Base-by-base conservation (phyloP, 352 stramenopile species). In the Phytopythium litorale region DNA sequence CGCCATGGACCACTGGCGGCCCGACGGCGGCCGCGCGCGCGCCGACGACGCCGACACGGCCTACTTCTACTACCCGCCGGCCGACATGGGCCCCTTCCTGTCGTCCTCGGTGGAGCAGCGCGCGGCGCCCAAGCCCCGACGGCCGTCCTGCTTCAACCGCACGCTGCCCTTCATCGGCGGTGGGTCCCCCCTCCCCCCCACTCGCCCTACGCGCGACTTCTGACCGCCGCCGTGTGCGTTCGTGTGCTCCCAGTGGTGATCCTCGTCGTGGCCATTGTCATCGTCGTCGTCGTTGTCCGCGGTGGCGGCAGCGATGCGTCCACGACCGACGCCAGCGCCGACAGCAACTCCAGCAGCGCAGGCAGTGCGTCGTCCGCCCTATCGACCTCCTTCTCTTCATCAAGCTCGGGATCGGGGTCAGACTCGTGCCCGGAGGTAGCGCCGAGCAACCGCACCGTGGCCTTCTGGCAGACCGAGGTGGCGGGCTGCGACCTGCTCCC, bases 401-500 rank as follows among this genome's bases (percentile, higher is more conserved):
- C 64, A 15, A 28, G 33, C 13, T 21, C 53, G 28, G 63, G 59
- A 9, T 68, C 66, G 12, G 33, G 33, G 33, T 38, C 33, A 38
- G 33, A 5, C 33, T 62, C 62, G 23, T 78, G 69, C 43, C 50
- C 72, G 11, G 53, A 56, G 49, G 72, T 87, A 1, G 56, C 64
- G 7, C 65, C 81, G 9, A 65, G 83, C 25, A 63, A 87, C n/a
- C 82, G 84, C 12, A 84, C 79, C 0, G 77, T 93, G 13, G 80
- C 75, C 23, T 93, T 93, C 70, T 93, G 84, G 84, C 84, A 93
- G 67, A 88, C 71, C 55, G 82, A 93, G 69, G 76, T 91, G 58
- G 67, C 69, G 18, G 84, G 81, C 5, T 93, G 84, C 65, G 80
- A 93, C 30, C 78, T 73, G 21, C 76, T 92, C n/a, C 81, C 84